phyloP scores from a whole-genome alignment of 164 flowering plant species.

The Protea cynaroides region DNA sequence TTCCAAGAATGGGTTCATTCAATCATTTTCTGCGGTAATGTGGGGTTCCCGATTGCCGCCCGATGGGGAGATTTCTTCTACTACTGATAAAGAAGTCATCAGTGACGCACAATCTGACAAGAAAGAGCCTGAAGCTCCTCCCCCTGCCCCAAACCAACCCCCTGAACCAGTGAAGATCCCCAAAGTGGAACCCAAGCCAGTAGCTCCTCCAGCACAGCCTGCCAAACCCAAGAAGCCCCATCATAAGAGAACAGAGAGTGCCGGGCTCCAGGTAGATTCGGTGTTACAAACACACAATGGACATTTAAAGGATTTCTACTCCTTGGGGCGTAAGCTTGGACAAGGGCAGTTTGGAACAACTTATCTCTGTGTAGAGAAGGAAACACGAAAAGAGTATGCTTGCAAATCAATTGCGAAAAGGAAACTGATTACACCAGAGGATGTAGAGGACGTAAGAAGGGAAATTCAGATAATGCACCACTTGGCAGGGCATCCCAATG shows the following conservation, averaged over 20 bases:
- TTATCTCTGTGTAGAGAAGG: constrained; percentile 9
- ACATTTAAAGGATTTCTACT: constrained; percentile 8
- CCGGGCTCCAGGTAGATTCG: constrained; percentile 9
- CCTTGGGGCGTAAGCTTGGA: constrained; percentile 14
- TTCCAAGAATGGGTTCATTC: constrained; percentile 33
- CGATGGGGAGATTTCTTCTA: constrained; percentile 10
- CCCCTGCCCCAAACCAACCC: neutral
- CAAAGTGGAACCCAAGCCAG: neutral
- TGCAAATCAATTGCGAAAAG: constrained; percentile 14
- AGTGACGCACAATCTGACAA: neutral
- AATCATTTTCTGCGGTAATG: constrained; percentile 30
- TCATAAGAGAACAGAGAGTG: constrained; percentile 9
- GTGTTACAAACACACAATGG: constrained; percentile 5
- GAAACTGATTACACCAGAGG: constrained; percentile 8
- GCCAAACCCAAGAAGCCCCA: constrained; percentile 4
- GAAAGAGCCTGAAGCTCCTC: constrained; percentile 4
- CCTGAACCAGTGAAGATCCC: constrained; percentile 1
- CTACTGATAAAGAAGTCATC: constrained; percentile 8
- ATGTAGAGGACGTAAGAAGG: constrained; percentile 14
- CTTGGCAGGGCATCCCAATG: constrained; percentile 12
- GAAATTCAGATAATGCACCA: constrained; percentile 16
- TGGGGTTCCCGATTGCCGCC: constrained; percentile 30
- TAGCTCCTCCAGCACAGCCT: neutral
- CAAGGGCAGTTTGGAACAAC: constrained; percentile 15
- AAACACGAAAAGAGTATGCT: constrained; percentile 11